Conservation (phyloP, 176 grass and related monocot genomes). For the Rhynchospora tenuis region DNA sequence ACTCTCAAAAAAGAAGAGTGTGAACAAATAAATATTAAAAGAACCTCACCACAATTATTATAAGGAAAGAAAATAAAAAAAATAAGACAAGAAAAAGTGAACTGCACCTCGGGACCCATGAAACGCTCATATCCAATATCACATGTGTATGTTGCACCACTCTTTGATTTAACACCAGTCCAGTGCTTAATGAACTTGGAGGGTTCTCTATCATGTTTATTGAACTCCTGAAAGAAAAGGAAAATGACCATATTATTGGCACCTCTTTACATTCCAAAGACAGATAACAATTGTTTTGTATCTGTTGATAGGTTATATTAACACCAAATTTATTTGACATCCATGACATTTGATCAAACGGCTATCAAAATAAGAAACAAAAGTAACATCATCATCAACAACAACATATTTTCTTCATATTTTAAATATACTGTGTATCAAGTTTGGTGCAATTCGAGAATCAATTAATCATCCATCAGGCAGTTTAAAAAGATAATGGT, state of each 20-base stretch:
- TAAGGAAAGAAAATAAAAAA: slow-evolving; percentile 10
- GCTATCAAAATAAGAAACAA: too few relatives aligned
- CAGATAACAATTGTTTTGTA: not conserved
- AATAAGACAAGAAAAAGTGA: not conserved
- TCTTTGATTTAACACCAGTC: slow-evolving; percentile 83
- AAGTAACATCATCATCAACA: too few relatives aligned
- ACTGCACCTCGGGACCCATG: slow-evolving; percentile 82
- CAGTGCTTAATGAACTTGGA: slow-evolving; percentile 80
- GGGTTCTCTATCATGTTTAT: slow-evolving; percentile 91
- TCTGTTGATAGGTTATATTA: too few relatives aligned
- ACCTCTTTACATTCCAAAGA: not conserved
- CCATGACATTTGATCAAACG: too few relatives aligned
- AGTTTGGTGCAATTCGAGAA: too few relatives aligned
- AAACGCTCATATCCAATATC: slow-evolving; percentile 97
- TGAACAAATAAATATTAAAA: not conserved
- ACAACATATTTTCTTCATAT: too few relatives aligned
- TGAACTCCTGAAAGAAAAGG: slow-evolving; percentile 68
- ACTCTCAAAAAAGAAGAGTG: not conserved
- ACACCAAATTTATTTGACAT: too few relatives aligned
- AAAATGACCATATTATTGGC: slow-evolving; percentile 11
- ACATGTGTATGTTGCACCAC: slow-evolving; percentile 62
- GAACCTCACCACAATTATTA: not conserved
- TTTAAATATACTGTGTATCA: too few relatives aligned
- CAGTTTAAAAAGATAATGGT: too few relatives aligned
- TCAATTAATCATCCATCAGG: too few relatives aligned